Conservation (phyloP, 2,329 filamentous ascomycete genomes). For the Colletotrichum gloeosporioides region DNA sequence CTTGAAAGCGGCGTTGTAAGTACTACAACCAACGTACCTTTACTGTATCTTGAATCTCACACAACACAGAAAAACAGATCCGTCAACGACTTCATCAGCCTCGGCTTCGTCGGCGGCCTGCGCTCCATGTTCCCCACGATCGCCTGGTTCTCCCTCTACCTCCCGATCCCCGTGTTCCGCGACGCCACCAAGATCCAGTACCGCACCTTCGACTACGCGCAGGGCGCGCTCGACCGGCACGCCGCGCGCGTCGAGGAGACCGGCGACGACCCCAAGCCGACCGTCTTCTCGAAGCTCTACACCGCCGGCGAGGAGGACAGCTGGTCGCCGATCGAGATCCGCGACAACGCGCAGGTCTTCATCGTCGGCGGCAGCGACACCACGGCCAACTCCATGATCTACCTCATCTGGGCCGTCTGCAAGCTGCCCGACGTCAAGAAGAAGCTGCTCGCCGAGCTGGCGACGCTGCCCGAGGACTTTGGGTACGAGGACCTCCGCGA, state of each 20-base stretch:
- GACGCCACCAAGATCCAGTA: neutral
- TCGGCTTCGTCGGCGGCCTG: slow-evolving; percentile 7
- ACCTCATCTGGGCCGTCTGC: slow-evolving; percentile 47
- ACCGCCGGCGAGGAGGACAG: slow-evolving; percentile 1
- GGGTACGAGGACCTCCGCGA: slow-evolving; percentile 36
- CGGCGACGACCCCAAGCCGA: neutral
- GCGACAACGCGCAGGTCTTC: slow-evolving; percentile 31
- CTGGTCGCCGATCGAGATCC: slow-evolving; percentile 11
- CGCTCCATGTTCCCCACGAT: slow-evolving; percentile 9
- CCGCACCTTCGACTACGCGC: slow-evolving; percentile 8
- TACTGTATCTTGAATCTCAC: neutral
- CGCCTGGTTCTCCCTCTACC: neutral
- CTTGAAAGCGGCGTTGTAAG: slow-evolving; percentile 35
- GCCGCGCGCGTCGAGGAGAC: neutral
- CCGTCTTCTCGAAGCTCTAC: slow-evolving; percentile 14
- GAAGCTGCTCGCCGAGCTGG: slow-evolving; percentile 39
- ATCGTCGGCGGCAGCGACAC: slow-evolving; percentile 60
- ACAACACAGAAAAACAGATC: neutral
- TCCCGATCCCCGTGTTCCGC: slow-evolving; percentile 12
- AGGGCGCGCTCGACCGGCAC: slow-evolving; percentile 8
- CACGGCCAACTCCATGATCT: slow-evolving; percentile 55
- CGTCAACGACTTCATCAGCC: slow-evolving; percentile 12
- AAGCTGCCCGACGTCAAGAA: slow-evolving; percentile 32
- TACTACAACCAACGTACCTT: accelerated
- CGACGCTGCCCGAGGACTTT: slow-evolving; percentile 25